Percentiles rank a stretch among this genome's conserved stretches.
phyloP scores from a whole-genome alignment of 2,329 filamentous ascomycete genomes.

The Cadophora malorum region DNA sequence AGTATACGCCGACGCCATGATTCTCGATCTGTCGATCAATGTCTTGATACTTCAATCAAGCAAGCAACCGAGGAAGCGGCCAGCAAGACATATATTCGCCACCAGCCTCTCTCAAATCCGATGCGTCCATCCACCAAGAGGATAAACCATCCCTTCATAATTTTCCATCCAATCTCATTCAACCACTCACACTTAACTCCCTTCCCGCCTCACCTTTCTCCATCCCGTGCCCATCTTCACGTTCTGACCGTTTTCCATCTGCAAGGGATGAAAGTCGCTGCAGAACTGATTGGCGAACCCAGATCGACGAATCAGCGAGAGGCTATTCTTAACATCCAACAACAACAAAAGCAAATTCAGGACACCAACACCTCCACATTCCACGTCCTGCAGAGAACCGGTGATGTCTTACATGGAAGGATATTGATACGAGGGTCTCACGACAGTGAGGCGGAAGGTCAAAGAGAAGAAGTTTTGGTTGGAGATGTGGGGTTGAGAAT shows the following conservation, averaged over 20 bases:
- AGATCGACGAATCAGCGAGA: not conserved
- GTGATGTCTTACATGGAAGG: too few species aligned
- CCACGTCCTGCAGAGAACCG: too few species aligned
- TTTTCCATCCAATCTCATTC: not conserved
- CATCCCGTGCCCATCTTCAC: not conserved
- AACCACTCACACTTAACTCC: not conserved
- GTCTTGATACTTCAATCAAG: too few species aligned
- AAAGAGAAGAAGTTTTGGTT: too few species aligned
- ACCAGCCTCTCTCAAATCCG: too few species aligned
- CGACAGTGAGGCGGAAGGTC: too few species aligned
- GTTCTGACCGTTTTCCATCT: not conserved
- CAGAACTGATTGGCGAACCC: not conserved
- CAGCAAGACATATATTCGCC: too few species aligned
- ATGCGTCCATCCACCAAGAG: too few species aligned
- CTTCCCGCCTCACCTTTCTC: not conserved
- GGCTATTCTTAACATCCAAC: conserved; percentile 3
- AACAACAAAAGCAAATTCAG: not conserved
- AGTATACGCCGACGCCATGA: not conserved
- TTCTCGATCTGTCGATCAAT: not conserved
- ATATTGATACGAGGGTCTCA: too few species aligned
- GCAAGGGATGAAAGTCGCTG: not conserved
- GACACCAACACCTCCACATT: too few species aligned
- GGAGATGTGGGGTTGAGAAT: too few species aligned
- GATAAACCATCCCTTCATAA: not conserved
- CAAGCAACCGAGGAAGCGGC: too few species aligned